Conservation (phyloP, 176 grass and related monocot genomes). For the Avena sativa region DNA sequence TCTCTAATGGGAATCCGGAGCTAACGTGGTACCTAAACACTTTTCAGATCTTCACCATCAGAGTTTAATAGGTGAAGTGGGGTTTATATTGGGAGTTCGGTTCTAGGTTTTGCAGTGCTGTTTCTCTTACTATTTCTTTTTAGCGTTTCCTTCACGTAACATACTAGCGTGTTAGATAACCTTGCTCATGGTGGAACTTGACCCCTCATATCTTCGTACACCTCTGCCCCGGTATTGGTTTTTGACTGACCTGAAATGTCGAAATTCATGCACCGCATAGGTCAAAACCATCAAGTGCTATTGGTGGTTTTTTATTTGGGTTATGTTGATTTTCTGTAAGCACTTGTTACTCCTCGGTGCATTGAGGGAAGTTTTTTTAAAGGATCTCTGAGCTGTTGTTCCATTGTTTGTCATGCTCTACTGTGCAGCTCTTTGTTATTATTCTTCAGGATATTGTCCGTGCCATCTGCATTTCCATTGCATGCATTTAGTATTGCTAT, state of each 20-base stretch:
- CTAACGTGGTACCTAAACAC: no score
- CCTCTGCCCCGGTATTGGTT: background rate
- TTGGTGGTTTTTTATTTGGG: background rate
- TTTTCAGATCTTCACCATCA: background rate
- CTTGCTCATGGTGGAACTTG: conserved; percentile 14
- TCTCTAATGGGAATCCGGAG: no score
- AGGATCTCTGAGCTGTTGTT: background rate
- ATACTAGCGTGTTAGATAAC: background rate
- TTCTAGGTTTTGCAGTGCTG: background rate
- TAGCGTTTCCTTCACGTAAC: background rate
- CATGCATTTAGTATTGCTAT: background rate
- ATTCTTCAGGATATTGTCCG: background rate
- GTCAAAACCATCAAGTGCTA: background rate
- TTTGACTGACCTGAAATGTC: background rate
- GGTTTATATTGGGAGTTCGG: background rate
- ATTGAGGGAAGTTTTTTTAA: background rate
- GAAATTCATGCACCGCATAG: background rate
- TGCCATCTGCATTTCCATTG: conserved; percentile 12
- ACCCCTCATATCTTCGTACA: background rate
- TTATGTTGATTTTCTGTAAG: background rate
- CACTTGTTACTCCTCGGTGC: background rate
- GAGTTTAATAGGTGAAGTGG: background rate
- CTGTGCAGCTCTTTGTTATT: background rate
- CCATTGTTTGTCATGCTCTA: background rate
- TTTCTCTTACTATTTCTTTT: background rate